These are phyloP conservation scores for Cercospora berteroae DNA, from an alignment of 2,329 filamentous ascomycete genomes.

Conservation along the genomic window DNA sequence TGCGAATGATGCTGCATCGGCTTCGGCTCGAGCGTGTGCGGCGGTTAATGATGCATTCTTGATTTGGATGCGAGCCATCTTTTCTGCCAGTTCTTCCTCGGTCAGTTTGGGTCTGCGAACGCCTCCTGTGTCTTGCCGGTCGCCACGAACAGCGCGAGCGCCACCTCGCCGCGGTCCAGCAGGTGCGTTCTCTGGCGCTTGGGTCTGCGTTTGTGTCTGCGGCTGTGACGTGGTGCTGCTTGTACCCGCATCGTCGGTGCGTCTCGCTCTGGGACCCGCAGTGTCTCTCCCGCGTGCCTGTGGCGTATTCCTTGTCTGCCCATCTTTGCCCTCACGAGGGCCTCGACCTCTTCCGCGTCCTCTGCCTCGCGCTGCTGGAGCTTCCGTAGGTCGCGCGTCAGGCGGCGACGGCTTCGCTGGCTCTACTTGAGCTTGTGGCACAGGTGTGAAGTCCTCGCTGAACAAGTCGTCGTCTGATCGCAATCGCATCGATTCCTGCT, in stretches of 20 bases:
- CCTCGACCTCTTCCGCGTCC: conserved; percentile 28
- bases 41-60: conserved; percentile 60
- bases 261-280: neutral
- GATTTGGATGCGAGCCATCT: conserved; percentile 60
- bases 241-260: neutral
- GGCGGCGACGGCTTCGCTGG: conserved; percentile 14
- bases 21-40: conserved; percentile 64
- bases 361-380: conserved; percentile 21
- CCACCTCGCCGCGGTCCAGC: conserved; percentile 27
- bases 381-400: conserved; percentile 11
- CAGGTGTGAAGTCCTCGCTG: conserved; percentile 52
- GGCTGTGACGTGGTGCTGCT: neutral
- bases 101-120: conserved; percentile 58
- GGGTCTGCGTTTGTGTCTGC: conserved; percentile 6
- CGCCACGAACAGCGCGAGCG: conserved; percentile 35
- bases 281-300: neutral
- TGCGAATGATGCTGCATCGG: conserved; percentile 63
- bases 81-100: conserved; percentile 61
- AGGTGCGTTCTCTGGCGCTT: conserved; percentile 27
- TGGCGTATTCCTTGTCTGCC: conserved; percentile 1
- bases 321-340: conserved; percentile 16
- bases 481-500: conserved; percentile 50
- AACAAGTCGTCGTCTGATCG: conserved; percentile 53
- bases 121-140: conserved; percentile 39
- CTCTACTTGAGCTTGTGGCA: conserved; percentile 43